phyloP scores from a whole-genome alignment of 257 asterid species.

The Ajuga chamaepitys region DNA sequence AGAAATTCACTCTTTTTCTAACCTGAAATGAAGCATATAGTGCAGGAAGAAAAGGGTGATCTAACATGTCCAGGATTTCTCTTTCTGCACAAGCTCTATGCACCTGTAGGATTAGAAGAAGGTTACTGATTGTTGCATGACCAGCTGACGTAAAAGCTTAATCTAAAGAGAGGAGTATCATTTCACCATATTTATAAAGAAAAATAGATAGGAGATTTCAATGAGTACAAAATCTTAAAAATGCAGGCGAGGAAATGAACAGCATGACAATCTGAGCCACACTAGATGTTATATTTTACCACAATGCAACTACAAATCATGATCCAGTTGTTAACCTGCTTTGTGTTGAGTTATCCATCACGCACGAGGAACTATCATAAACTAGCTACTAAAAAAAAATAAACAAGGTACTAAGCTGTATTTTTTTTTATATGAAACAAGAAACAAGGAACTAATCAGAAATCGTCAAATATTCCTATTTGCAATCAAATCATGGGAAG shows the following conservation, averaged over 20 bases:
- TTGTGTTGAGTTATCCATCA: not conserved
- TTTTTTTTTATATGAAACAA: too few species aligned
- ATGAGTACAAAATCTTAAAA: not conserved
- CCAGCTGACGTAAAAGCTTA: not conserved
- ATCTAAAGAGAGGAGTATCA: not conserved
- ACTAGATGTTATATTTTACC: not conserved
- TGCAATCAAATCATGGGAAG: not conserved
- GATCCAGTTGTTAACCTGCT: not conserved
- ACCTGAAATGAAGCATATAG: conserved; percentile 99
- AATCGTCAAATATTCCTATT: not conserved
- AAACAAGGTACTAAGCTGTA: too few species aligned
- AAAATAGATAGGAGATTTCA: not conserved
- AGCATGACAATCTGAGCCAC: not conserved
- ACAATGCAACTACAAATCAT: not conserved
- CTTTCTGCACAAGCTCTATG: conserved; percentile 99
- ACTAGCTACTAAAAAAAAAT: too few species aligned
- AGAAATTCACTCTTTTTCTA: not conserved
- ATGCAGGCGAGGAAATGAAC: too few species aligned
- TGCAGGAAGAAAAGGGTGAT: conserved; percentile 99
- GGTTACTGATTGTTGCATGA: not conserved
- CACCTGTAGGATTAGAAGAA: conserved; percentile 44
- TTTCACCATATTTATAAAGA: not conserved
- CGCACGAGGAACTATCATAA: too few species aligned
- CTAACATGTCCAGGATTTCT: conserved; percentile 93
- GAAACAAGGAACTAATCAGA: too few species aligned